A percentile compares a stretch with the other conserved stretches of the same genome.
These are phyloP conservation scores for Trichoderma asperellum DNA, from an alignment of 2,329 filamentous ascomycete species.

Conservation along the genomic window DNA sequence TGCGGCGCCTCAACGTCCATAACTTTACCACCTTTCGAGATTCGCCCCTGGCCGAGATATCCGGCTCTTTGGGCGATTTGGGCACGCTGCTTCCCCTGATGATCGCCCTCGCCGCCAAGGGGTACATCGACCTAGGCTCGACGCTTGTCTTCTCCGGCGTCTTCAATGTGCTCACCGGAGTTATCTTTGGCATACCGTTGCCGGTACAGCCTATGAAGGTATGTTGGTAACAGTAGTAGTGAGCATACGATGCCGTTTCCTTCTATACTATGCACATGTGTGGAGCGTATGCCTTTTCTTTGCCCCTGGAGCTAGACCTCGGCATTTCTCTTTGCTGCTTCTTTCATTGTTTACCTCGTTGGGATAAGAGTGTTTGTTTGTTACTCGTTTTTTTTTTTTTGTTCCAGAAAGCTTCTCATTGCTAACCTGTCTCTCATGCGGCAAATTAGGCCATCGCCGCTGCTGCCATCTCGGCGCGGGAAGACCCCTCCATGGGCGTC, in stretches of 20 bases:
- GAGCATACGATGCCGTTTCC: neutral
- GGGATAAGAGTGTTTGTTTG: neutral
- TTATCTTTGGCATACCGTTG: conserved; percentile 83
- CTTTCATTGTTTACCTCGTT: neutral
- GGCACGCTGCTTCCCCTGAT: conserved; percentile 89
- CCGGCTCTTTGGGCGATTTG: conserved; percentile 83
- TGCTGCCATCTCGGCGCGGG: conserved; percentile 75
- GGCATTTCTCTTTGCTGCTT: neutral
- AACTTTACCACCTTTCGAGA: conserved; percentile 54
- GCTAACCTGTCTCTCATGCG: conserved; percentile 2
- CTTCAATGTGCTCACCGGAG: conserved; percentile 82
- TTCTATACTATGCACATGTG: conserved; percentile 5
- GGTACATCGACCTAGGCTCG: conserved; percentile 77
- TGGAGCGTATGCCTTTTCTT: neutral
- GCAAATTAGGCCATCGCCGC: conserved; percentile 76
- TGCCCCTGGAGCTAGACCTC: conserved; percentile 3
- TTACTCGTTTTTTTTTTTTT: neutral
- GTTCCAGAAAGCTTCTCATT: neutral
- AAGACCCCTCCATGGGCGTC: conserved; percentile 55
- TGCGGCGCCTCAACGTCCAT: conserved; percentile 47
- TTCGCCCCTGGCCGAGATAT: conserved; percentile 70
- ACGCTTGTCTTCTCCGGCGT: conserved; percentile 88
- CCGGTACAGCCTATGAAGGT: conserved; percentile 88
- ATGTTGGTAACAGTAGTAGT: neutral
- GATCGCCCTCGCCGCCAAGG: conserved; percentile 78